Evolutionary conservation across 305 asterid genomes (phyloP).

Genomic region (Solanum hybrid): DNA sequence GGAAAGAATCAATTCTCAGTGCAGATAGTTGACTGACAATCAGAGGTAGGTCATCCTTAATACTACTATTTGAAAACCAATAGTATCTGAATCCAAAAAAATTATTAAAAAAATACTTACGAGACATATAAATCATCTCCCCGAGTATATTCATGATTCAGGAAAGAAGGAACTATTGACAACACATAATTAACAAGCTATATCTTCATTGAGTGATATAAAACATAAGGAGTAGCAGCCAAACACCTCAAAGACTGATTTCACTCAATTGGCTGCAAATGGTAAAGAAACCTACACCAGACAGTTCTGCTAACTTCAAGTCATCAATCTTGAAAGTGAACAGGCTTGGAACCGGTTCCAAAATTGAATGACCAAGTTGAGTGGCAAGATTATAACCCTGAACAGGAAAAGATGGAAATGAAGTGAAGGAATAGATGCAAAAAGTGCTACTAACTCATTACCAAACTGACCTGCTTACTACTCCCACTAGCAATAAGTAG

Average conservation of each 20-base stretch:
- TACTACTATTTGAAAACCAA: neutral
- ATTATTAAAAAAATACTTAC: neutral
- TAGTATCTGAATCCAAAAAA: neutral
- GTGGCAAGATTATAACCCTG: slow-evolving; percentile 82
- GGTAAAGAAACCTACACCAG: slow-evolving; percentile 62
- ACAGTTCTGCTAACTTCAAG: slow-evolving; percentile 56
- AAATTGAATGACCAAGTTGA: slow-evolving; percentile 77
- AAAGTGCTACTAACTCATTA: slow-evolving; percentile 1
- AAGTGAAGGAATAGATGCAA: slow-evolving; percentile 9
- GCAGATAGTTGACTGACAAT: neutral
- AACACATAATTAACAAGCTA: neutral
- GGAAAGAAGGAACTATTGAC: neutral
- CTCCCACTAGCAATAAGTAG: slow-evolving; percentile 84
- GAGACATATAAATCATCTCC: neutral
- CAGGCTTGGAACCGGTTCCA: slow-evolving; percentile 88
- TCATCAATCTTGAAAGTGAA: slow-evolving; percentile 91
- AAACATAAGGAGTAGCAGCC: neutral
- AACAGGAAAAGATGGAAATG: slow-evolving; percentile 6
- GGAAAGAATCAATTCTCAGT: neutral
- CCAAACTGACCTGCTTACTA: slow-evolving; percentile 58
- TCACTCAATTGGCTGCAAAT: slow-evolving; percentile 5
- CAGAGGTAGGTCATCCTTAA: neutral
- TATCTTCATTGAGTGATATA: neutral
- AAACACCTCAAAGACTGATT: slow-evolving; percentile 3
- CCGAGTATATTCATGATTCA: neutral